Evolutionary conservation across 2,329 filamentous ascomycete species (phyloP).

Genomic region (Fusarium equiseti): DNA sequence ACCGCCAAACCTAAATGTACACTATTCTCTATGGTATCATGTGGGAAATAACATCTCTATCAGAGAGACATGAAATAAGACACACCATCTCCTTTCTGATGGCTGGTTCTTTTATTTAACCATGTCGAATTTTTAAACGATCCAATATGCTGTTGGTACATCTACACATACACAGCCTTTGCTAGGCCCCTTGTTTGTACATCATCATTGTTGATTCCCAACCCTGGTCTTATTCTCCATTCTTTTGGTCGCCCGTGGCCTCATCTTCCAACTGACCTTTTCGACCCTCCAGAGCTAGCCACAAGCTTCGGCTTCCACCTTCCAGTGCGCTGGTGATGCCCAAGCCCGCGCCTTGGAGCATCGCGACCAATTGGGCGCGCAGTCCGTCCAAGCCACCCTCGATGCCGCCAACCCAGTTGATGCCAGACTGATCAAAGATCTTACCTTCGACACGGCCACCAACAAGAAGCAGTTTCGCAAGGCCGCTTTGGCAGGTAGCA

Average conservation of each 20-base stretch:
- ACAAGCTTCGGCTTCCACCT: conserved; percentile 82
- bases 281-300: conserved; percentile 87
- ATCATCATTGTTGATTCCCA: conserved; percentile 5
- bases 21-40: neutral
- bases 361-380: conserved; percentile 81
- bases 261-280: conserved; percentile 81
- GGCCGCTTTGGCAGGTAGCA: conserved; percentile 78
- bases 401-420: conserved; percentile 77
- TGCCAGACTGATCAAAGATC: conserved; percentile 81
- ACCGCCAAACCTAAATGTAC: neutral
- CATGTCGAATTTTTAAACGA: conserved; percentile 2
- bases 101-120: neutral
- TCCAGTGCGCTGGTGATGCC: conserved; percentile 84
- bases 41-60: neutral
- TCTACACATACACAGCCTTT: conserved; percentile 44
- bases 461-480: conserved; percentile 88
- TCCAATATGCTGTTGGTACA: conserved; percentile 44
- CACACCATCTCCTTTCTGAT: neutral
- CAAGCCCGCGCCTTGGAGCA: conserved; percentile 84
- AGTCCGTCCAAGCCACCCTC: conserved; percentile 84
- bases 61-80: neutral
- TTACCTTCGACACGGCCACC: conserved; percentile 89
- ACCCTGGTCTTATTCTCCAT: conserved; percentile 19
- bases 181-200: conserved; percentile 30
- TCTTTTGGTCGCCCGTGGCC: conserved; percentile 38